A percentile compares a stretch with the other conserved stretches of the same genome.
These are phyloP conservation scores for Nymphaea thermarum DNA, from an alignment of 164 flowering plant species.

Conservation along the genomic window DNA sequence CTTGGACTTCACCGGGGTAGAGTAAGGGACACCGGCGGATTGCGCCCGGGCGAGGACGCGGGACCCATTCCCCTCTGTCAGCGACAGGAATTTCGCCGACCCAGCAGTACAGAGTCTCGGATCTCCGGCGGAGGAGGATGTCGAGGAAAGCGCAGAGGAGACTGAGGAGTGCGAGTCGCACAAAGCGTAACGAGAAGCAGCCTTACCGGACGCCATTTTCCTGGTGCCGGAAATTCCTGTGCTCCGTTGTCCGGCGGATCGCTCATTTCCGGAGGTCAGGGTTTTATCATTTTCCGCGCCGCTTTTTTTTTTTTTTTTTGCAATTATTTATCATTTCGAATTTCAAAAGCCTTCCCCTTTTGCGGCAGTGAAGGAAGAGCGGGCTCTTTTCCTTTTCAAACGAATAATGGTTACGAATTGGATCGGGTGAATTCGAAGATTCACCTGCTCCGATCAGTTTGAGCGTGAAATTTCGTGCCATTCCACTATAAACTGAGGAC, in stretches of 20 bases:
- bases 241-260: not conserved
- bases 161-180: constrained; percentile 51
- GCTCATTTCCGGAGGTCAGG: not conserved
- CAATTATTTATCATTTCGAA: not conserved
- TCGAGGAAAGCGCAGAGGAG: constrained; percentile 46
- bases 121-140: constrained; percentile 38
- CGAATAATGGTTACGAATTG: too few species aligned
- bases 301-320: not conserved
- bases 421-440: too few species aligned
- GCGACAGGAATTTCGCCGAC: not conserved
- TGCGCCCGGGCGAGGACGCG: constrained; percentile 27
- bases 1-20: constrained; percentile 8
- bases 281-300: not conserved
- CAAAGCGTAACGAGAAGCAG: constrained; percentile 49
- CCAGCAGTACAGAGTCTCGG: constrained; percentile 9
- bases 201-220: constrained; percentile 34
- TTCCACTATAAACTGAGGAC: too few species aligned
- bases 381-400: too few species aligned
- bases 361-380: not conserved
- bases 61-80: constrained; percentile 11
- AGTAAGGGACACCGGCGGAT: constrained; percentile 14
- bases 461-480: too few species aligned
- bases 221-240: not conserved
- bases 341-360: not conserved
- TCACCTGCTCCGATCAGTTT: too few species aligned